Evolutionary conservation across 164 flowering plant genomes (phyloP), one percentile per base, ranked within the genome.

Genomic region (Magnolia changhungtana): DNA sequence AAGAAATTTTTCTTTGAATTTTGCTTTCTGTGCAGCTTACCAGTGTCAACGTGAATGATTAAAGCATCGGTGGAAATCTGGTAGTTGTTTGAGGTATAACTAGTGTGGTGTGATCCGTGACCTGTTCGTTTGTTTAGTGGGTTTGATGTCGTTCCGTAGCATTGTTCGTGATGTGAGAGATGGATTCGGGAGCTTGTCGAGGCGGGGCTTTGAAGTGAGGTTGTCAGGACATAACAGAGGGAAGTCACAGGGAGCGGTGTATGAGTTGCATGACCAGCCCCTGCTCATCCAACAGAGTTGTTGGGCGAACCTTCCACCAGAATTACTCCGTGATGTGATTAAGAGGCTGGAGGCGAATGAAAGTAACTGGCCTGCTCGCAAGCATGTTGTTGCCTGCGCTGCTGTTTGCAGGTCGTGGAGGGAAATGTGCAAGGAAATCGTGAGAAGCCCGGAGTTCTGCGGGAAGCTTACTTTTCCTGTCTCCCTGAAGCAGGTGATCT

Each of bases 261-360:
- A 85, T 78, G 92, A 89, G 78, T 69, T 90, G 74, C 87, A 86
- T 27, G 91, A 91, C 23, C 87, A 84, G 72, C 86, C 89, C 18
- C 9, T 85, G 51, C 85, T 86, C 1, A 82, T 88, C 37, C 95
- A 92, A 82, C 84, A 77, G 67, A 88, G 97, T 63, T 79, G 86
- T 45, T 94, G 98, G 98, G 98, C 98, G 70, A 84, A 87, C 74
- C 92, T 94, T 23, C 98, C 98, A 7, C 98, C 98, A 9, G 98
- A 94, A 80, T 85, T 94, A 14, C 84, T 94, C 10, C 88, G 90
- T 11, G 98, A 94, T 83, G 95, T 94, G 71, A 83, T 94, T 64
- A 90, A 87, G 81, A 85, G 98, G 77, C 83, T 94, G 86, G 98
- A 94, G 85, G 94, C 88, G 67, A 91, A 91, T 82, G 98, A 94